Conservation (phyloP, 2,329 filamentous ascomycete species). For the Sporothrix curviconia region DNA sequence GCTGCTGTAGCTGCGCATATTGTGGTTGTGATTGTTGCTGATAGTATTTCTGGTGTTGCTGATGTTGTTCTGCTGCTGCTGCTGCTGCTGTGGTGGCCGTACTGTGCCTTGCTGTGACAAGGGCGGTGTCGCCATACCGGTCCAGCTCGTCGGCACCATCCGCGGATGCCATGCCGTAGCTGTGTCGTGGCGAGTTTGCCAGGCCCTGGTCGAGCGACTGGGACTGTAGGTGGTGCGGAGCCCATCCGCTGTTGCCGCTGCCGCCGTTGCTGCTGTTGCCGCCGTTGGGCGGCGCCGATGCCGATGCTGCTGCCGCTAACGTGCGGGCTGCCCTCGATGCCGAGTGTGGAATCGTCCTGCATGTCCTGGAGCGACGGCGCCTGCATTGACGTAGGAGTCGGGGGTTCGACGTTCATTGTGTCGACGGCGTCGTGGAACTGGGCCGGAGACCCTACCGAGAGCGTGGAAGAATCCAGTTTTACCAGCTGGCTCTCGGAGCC, state of each 20-base stretch:
- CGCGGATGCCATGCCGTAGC: conserved; percentile 9
- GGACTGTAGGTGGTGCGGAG: conserved; percentile 40
- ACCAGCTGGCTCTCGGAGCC: neutral
- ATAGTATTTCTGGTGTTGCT: conserved; percentile 12
- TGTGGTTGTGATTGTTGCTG: conserved; percentile 14
- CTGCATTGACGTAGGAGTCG: conserved; percentile 14
- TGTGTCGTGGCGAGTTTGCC: conserved; percentile 31
- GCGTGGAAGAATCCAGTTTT: conserved; percentile 46
- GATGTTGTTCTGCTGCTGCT: conserved; percentile 4
- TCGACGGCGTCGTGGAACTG: conserved; percentile 47
- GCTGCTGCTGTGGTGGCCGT: conserved; percentile 17
- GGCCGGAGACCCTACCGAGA: conserved; percentile 43
- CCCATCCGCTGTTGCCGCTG: conserved; percentile 26
- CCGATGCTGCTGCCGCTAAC: conserved; percentile 25
- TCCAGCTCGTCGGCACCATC: conserved; percentile 28
- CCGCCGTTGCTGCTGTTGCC: conserved; percentile 14
- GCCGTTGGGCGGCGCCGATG: conserved; percentile 12
- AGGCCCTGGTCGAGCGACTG: conserved; percentile 46
- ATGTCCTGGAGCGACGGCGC: conserved; percentile 25
- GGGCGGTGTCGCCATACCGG: conserved; percentile 17
- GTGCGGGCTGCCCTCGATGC: conserved; percentile 43
- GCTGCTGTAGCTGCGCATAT: conserved; percentile 15
- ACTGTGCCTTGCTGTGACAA: conserved; percentile 10
- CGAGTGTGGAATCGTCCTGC: conserved; percentile 43
- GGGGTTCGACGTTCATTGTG: conserved; percentile 43